A percentile compares a stretch with the other conserved stretches of the same genome.
phyloP scores from a whole-genome alignment of 116 monocot species.

The Thalassia testudinum region DNA sequence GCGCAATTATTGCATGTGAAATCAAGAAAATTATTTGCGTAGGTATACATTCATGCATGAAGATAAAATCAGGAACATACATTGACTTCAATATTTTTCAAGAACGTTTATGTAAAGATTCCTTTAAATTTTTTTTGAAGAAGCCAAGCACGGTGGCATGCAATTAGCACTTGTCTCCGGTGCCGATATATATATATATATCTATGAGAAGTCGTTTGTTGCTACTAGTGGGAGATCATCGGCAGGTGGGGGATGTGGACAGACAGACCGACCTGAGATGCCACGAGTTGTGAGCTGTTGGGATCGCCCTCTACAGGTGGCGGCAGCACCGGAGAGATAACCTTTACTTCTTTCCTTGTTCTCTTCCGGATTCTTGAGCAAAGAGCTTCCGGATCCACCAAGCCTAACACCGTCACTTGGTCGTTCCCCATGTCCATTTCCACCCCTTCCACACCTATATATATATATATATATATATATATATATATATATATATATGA shows the following conservation, averaged over 20 bases:
- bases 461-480: conserved; percentile 1
- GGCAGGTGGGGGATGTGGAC: neutral
- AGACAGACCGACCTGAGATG: conserved; percentile 3
- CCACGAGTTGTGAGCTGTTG: conserved; percentile 1
- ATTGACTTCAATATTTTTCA: no score
- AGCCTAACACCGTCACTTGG: conserved; percentile 58
- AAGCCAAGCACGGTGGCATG: no score
- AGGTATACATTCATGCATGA: no score
- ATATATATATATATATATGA: neutral
- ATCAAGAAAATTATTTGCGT: no score
- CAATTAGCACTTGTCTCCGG: no score
- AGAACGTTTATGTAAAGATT: no score
- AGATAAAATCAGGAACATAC: no score
- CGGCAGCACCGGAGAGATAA: conserved; percentile 45
- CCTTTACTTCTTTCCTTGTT: conserved; percentile 34
- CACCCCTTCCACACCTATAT: conserved; percentile 61
- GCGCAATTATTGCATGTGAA: no score
- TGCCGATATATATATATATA: no score
- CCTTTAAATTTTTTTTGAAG: no score
- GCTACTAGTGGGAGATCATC: no score
- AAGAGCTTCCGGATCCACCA: conserved; percentile 58
- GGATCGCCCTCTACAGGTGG: conserved; percentile 3
- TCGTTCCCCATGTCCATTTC: conserved; percentile 55
- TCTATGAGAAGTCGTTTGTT: no score
- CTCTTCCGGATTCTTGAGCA: conserved; percentile 46